Conservation (phyloP, 495 filamentous ascomycete species). For the Chaetomium cochliodes region DNA sequence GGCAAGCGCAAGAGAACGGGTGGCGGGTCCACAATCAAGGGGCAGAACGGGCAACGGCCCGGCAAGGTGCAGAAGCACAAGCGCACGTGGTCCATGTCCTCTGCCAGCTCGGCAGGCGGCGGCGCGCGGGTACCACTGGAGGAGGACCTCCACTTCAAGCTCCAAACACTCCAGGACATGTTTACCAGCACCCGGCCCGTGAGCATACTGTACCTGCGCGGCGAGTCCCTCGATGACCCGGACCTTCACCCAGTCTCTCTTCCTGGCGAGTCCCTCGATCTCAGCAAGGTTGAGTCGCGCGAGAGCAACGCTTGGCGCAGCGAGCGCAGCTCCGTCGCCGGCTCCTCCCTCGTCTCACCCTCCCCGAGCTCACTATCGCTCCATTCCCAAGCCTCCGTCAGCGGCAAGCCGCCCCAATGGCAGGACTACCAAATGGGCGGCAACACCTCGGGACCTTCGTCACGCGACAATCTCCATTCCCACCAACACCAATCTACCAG, state of each 20-base stretch:
- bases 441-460: conserved; percentile 31
- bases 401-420: conserved; percentile 50
- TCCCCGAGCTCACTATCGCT: conserved; percentile 63
- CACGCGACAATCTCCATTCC: conserved; percentile 28
- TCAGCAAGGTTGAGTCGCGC: conserved; percentile 57
- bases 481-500: conserved; percentile 45
- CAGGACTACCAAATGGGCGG: conserved; percentile 45
- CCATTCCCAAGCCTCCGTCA: conserved; percentile 50
- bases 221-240: conserved; percentile 82
- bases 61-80: conserved; percentile 87
- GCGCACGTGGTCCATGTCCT: conserved; percentile 94
- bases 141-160: conserved; percentile 84
- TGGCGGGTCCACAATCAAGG: conserved; percentile 50
- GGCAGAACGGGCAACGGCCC: conserved; percentile 54
- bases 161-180: conserved; percentile 88
- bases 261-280: conserved; percentile 62
- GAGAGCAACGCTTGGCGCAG: conserved; percentile 58
- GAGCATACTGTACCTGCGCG: conserved; percentile 79
- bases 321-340: conserved; percentile 51
- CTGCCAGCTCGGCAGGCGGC: conserved; percentile 65
- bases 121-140: conserved; percentile 64
- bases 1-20: conserved; percentile 80
- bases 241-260: conserved; percentile 81
- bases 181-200: conserved; percentile 86
- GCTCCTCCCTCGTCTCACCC: conserved; percentile 69